phyloP scores from a whole-genome alignment of 1,139 yeast genomes.

The Nakaseomyces bracarensis region DNA sequence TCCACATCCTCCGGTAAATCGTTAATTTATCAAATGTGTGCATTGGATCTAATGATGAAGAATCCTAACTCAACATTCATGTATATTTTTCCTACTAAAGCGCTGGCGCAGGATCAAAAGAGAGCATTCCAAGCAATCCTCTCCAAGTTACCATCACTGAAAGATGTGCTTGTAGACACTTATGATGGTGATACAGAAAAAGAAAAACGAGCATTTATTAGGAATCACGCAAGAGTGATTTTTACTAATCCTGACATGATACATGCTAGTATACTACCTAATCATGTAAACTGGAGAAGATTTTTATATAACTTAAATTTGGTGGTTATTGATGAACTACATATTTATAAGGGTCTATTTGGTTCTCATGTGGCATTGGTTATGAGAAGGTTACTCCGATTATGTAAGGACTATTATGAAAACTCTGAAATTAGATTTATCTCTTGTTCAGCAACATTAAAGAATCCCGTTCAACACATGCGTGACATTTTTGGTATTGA shows the following conservation, averaged over 20 bases:
- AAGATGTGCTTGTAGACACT: slow-evolving; percentile 47
- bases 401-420: slow-evolving; percentile 45
- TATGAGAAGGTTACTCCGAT: slow-evolving; percentile 63
- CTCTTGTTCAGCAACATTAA: slow-evolving; percentile 90
- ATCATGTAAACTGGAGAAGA: slow-evolving; percentile 60
- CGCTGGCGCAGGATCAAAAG: slow-evolving; percentile 92
- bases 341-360: slow-evolving; percentile 80
- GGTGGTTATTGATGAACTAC: slow-evolving; percentile 85
- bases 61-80: slow-evolving; percentile 63
- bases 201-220: slow-evolving; percentile 43
- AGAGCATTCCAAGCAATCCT: slow-evolving; percentile 63
- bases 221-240: slow-evolving; percentile 62
- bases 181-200: slow-evolving; percentile 88
- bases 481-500: slow-evolving; percentile 59
- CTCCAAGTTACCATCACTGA: slow-evolving; percentile 35
- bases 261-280: slow-evolving; percentile 77
- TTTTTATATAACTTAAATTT: slow-evolving; percentile 57
- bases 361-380: slow-evolving; percentile 88
- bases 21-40: slow-evolving; percentile 80
- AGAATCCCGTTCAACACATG: slow-evolving; percentile 65
- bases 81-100: slow-evolving; percentile 92
- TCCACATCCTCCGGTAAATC: slow-evolving; percentile 96
- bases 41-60: slow-evolving; percentile 42
- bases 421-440: slow-evolving; percentile 51
- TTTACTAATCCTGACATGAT: slow-evolving; percentile 94